These are phyloP conservation scores for Metschnikowia reukaufii DNA, from an alignment of 805 yeast genomes.

Conservation along the genomic window DNA sequence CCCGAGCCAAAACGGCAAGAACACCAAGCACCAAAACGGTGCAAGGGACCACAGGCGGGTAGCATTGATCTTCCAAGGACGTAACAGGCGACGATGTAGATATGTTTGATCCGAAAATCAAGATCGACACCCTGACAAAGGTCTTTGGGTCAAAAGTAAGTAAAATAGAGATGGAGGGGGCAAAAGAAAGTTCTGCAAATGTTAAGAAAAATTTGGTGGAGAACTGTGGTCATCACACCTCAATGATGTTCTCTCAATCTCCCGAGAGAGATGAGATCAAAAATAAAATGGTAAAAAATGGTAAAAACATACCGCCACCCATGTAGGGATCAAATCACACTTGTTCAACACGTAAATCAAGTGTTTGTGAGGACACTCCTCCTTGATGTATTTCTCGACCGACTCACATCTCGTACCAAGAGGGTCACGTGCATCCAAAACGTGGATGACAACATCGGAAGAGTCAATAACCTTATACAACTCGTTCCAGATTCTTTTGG, in stretches of 20 bases:
- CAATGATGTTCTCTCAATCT: neutral
- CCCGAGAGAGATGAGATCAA: neutral
- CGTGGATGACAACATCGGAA: constrained; percentile 95
- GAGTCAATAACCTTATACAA: constrained; percentile 95
- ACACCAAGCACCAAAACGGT: constrained; percentile 45
- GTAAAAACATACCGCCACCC: constrained; percentile 92
- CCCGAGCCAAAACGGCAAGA: constrained; percentile 38
- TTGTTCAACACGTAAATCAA: constrained; percentile 90
- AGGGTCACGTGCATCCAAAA: constrained; percentile 96
- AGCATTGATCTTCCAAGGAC: constrained; percentile 87
- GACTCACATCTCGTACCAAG: constrained; percentile 92
- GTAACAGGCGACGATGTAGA: constrained; percentile 81
- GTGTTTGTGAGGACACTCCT: constrained; percentile 96
- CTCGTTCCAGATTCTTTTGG: constrained; percentile 98
- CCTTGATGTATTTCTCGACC: constrained; percentile 88
- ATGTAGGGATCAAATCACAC: constrained; percentile 97
- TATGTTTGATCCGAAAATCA: constrained; percentile 28
- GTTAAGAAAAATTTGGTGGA: neutral
- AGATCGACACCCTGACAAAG: constrained; percentile 72
- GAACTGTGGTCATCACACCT: neutral
- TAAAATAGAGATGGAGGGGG: neutral
- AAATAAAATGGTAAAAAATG: constrained; percentile 4
- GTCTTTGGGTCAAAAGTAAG: constrained; percentile 62
- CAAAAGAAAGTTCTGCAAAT: constrained; percentile 1
- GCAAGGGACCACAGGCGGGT: constrained; percentile 50